Base-by-base conservation (phyloP, 768 basidiomycete genomes). In the Leccinum fibrillosum region DNA sequence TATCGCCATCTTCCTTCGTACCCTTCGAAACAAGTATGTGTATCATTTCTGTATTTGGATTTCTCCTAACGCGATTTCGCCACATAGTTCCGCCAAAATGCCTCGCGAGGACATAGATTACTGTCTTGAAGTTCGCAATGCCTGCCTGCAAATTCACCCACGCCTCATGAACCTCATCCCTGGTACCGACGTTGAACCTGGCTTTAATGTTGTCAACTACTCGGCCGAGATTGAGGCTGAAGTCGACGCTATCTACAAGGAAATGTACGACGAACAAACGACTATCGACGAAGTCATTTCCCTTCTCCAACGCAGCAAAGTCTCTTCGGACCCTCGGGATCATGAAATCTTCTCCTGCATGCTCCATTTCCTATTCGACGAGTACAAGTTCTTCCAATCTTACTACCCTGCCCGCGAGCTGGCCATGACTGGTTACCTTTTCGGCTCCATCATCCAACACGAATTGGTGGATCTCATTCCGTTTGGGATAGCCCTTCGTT, bases 301-400 rank as follows among this genome's bases (percentile, higher is more conserved):
- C 26, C 86, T 94, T 76, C 85, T 99, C 26, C 89, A 92, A 74
- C 84, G 86, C 55, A 85, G 87, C 77, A 94, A 95, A 69, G 84
- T 82, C 52, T 95, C 94, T 30, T 80, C 83, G 32, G 91, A 89
- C 64, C 75, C 87, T 48, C 86, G 87, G 56, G 94, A 98, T 65
- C 93, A 96, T 71, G 94, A 98, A 75, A 85, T 97, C 61, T 98
- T 98, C 70, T 97, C 94, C n/a, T 98, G 94, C 84, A 97, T 97
- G 87, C 88, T 99, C 52, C 95, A 98, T 77, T 96, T 97, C 80
- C 84, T 99, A 47, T 98, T 99, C 75, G 97, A 98, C 84, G 97
- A 99, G 76, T 97, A 97, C 85, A 95, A 94, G 69, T 99, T 98
- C 80, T 97, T 98, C 85, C 93, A 96, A 70, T 89, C 90, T 42